Evolutionary conservation across 148 eudicot species (phyloP).

Genomic region (Fagopyrum esculentum): DNA sequence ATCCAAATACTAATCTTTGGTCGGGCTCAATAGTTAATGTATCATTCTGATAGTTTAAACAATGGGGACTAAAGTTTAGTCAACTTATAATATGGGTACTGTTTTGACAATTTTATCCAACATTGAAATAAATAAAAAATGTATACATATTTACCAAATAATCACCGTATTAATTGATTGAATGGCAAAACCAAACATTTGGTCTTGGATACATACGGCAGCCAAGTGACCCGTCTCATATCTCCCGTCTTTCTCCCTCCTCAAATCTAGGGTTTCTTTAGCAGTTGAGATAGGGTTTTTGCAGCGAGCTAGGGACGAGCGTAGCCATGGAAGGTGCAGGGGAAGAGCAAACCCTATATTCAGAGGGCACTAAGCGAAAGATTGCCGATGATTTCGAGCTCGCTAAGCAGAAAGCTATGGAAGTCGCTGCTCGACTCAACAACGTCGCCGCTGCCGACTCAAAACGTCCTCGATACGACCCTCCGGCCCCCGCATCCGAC

Average conservation of each 20-base stretch:
- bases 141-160: too few relatives aligned
- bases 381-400: slow-evolving; percentile 33
- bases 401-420: slow-evolving; percentile 37
- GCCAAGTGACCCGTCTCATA: background rate
- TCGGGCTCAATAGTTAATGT: too few relatives aligned
- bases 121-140: too few relatives aligned
- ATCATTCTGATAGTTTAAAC: too few relatives aligned
- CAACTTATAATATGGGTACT: too few relatives aligned
- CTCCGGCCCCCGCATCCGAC: slow-evolving; percentile 7
- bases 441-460: slow-evolving; percentile 23
- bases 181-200: background rate
- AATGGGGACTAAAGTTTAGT: too few relatives aligned
- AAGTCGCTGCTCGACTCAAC: slow-evolving; percentile 34
- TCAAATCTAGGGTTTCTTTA: slow-evolving; percentile 1
- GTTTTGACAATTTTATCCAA: too few relatives aligned
- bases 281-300: slow-evolving; percentile 4
- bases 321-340: slow-evolving; percentile 12
- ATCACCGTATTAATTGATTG: background rate
- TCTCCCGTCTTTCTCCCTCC: background rate
- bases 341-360: slow-evolving; percentile 3
- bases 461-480: slow-evolving; percentile 26
- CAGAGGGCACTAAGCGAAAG: slow-evolving; percentile 31
- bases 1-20: too few relatives aligned
- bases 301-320: background rate
- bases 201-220: background rate